Base-by-base conservation (phyloP, 176 grass and related monocot genomes). In the Carex littledalei region DNA sequence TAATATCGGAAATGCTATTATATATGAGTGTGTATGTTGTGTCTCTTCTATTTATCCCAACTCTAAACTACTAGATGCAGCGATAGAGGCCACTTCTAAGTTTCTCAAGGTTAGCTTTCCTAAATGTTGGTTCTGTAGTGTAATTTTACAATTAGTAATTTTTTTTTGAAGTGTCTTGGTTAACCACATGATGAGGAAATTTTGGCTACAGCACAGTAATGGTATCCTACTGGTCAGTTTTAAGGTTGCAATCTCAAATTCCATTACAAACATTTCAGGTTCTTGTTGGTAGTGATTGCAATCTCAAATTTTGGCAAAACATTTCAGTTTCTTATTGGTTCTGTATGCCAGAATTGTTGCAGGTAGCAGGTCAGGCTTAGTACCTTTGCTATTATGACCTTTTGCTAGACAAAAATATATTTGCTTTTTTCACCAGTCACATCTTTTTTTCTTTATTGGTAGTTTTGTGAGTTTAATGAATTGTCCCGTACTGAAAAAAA, bases 1-100 rank as follows among this genome's bases (percentile, higher is more conserved):
- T 88, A 99, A 99, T 78, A 99, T 99, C 80, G 97, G 97, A 4
- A 99, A 99, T 90, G 97, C 97, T 84, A 93, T 99, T 84, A 66
- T 99, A 35, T 99, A 99, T 21, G 93, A 99, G 86, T 90, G 88
- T 67, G 91, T 99, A 91, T 99, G 97, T 82, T 99, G 97, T 74
- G 92, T 99, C 72, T 96, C 97, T 78, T 99, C 91, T 79, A 99
- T 99, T 82, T 96, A 92, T 75, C 91, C 97, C 43, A 99, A 94
- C 85, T 59, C 91, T 81, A 99, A 99, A 89, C 78, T 92, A 84
- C 81, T 99, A 54, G 97, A 92, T 49, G 90, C 97, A 79, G 97
- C 97, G 81, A 91, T 90, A 85, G 97, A 96, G 82, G 89, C 97
- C 58, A 99, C 97, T 84, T 99, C 97, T 2, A 99, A 96, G 69